Base-by-base conservation (phyloP, 106 monocot genomes). In the Acorus gramineus region DNA sequence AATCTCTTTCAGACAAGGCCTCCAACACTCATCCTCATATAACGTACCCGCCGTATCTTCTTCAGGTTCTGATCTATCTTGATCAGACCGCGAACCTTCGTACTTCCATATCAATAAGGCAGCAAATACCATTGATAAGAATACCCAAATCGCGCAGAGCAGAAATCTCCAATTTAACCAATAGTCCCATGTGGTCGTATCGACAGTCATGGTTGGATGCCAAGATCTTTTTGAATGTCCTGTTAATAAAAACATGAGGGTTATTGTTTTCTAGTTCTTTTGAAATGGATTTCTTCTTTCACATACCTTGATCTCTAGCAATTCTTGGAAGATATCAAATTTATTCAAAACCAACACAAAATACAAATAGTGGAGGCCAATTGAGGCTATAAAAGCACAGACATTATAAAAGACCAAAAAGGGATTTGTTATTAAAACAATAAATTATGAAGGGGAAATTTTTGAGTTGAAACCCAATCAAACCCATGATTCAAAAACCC, bases 91-190 rank as follows among this genome's bases (percentile, higher is more conserved):
- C 8, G 69, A 42, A 46, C 86, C 80, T 74, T 91, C 86, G 59
- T 81, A 81, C 51, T 63, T 82, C 83, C 83, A 86, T 68, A 90
- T 78, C 62, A 86, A 64, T 57, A 83, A 6, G 42, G 76, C 68
- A 14, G 90, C 78, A 44, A 77, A 47, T n/a, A 75, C 56, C 70
- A 82, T 72, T 46, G 76, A 73, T 54, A 65, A 66, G 45, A 90
- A 11, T 5, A 86, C 65, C 82, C 82, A 90, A 9, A 83, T 14
- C 3, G 78, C 75, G 64, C 83, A 90, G 46, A 86, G 46, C 47
- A 74, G 50, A n/a, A 90, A 60, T 61, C 90, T 80, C 90, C 85
- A 86, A 56, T 83, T 90, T 59, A 82, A 52, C 90, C 90, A 91
- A 44, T 91, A 91, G 3, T 57, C 55, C 2, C 49, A 7, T 4